These are phyloP conservation scores for Backusella tuberculispora DNA, from an alignment of 192 early-diverging fungal genomes.

Conservation along the genomic window DNA sequence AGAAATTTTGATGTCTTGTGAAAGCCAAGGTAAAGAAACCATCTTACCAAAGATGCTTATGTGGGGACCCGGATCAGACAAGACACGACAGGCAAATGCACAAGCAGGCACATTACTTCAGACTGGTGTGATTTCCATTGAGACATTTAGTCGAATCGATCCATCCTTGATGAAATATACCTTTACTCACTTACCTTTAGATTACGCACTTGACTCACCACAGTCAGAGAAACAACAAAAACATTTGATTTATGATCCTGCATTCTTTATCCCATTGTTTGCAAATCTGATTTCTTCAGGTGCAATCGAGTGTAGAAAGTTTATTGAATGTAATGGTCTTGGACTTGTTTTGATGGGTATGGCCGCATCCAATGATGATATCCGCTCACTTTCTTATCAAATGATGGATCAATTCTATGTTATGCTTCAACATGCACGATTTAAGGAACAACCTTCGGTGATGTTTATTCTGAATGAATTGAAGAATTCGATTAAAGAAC, in stretches of 20 bases:
- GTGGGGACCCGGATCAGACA: conserved; percentile 61
- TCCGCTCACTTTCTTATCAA: conserved; percentile 67
- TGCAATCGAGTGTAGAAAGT: conserved; percentile 58
- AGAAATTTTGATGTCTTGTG: conserved; percentile 59
- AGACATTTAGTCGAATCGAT: conserved; percentile 66
- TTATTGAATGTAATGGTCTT: conserved; percentile 72
- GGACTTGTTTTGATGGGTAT: conserved; percentile 70
- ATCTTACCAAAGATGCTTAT: conserved; percentile 59
- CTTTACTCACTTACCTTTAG: conserved; percentile 56
- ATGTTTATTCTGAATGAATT: conserved; percentile 67
- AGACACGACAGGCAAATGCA: conserved; percentile 42
- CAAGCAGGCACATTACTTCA: conserved; percentile 39
- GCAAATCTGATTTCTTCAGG: conserved; percentile 55
- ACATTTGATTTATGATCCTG: conserved; percentile 57
- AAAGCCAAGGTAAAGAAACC: conserved; percentile 57
- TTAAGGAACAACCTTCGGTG: conserved; percentile 76
- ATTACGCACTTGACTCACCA: conserved; percentile 34
- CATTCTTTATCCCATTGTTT: conserved; percentile 75
- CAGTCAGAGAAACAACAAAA: neutral
- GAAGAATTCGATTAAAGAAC: conserved; percentile 65
- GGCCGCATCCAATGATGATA: conserved; percentile 54
- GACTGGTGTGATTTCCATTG: conserved; percentile 50
- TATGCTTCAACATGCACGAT: conserved; percentile 47
- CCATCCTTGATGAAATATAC: conserved; percentile 65
- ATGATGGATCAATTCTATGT: conserved; percentile 68